Percentiles rank a stretch among this genome's conserved stretches.
phyloP scores from a whole-genome alignment of 2,329 filamentous ascomycete species.

The Scedosporium aurantiacum region DNA sequence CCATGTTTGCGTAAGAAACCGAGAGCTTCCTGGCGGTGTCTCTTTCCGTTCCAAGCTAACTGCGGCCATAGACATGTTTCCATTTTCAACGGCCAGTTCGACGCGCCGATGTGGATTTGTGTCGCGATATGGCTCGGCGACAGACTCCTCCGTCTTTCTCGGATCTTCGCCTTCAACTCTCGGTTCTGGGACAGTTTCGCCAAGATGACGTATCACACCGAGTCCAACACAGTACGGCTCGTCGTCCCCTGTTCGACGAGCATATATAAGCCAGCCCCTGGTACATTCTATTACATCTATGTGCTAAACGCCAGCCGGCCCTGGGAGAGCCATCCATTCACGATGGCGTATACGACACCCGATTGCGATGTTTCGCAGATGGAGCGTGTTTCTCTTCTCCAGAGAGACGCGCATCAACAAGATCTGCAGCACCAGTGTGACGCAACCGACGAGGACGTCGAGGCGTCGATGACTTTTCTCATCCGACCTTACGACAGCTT shows the following conservation, averaged over 20 bases:
- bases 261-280: conserved; percentile 23
- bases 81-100: conserved; percentile 39
- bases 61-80: conserved; percentile 32
- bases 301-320: conserved; percentile 25
- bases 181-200: conserved; percentile 25
- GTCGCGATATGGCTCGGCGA: conserved; percentile 38
- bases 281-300: conserved; percentile 35
- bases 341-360: conserved; percentile 20
- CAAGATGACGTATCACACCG: conserved; percentile 21
- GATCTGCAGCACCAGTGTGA: not conserved
- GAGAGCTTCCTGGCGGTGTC: not conserved
- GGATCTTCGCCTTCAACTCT: conserved; percentile 29
- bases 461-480: conserved; percentile 26
- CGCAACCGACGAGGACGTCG: not conserved
- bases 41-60: conserved; percentile 6
- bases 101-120: conserved; percentile 38
- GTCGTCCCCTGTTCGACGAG: conserved; percentile 23
- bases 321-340: conserved; percentile 42
- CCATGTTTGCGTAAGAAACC: conserved; percentile 36
- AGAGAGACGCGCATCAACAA: not conserved
- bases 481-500: conserved; percentile 35
- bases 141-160: conserved; percentile 30
- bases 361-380: conserved; percentile 8
- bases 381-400: conserved; percentile 23
- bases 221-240: conserved; percentile 31